These are phyloP conservation scores for Erysiphe pulchra DNA, from an alignment of 2,329 filamentous ascomycete genomes.

Conservation along the genomic window DNA sequence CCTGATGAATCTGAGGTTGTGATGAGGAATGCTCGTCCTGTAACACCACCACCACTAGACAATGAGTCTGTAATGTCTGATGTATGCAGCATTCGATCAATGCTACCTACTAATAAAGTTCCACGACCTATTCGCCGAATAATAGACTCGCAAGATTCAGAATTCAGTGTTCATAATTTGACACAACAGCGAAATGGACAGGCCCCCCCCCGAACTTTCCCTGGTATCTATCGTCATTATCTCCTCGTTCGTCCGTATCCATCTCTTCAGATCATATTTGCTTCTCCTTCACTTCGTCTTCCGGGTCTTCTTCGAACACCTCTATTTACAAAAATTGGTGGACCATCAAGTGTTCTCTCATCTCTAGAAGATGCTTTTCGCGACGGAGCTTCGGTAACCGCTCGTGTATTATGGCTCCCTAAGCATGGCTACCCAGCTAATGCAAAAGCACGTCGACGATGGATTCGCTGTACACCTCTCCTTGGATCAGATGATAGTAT, in stretches of 20 bases:
- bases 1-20: conserved; percentile 36
- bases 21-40: conserved; percentile 23
- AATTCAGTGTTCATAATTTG: not conserved
- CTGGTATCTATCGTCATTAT: conserved; percentile 15
- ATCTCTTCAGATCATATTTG: conserved; percentile 39
- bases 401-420: conserved; percentile 43
- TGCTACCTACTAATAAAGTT: conserved; percentile 1
- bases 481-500: conserved; percentile 37
- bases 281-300: conserved; percentile 37
- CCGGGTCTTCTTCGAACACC: conserved; percentile 37
- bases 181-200: not conserved
- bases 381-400: conserved; percentile 42
- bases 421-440: conserved; percentile 9
- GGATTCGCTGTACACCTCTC: conserved; percentile 52
- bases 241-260: conserved; percentile 38
- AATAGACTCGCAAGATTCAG: not conserved
- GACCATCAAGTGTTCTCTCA: conserved; percentile 20
- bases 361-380: conserved; percentile 29
- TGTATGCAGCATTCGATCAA: conserved; percentile 2
- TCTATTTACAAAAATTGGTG: conserved; percentile 25
- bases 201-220: not conserved
- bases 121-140: not conserved
- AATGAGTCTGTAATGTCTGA: conserved; percentile 1
- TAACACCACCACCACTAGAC: not conserved
- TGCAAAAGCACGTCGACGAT: conserved; percentile 23